Conservation (phyloP, 768 basidiomycete species). For the Boletales sp. region DNA sequence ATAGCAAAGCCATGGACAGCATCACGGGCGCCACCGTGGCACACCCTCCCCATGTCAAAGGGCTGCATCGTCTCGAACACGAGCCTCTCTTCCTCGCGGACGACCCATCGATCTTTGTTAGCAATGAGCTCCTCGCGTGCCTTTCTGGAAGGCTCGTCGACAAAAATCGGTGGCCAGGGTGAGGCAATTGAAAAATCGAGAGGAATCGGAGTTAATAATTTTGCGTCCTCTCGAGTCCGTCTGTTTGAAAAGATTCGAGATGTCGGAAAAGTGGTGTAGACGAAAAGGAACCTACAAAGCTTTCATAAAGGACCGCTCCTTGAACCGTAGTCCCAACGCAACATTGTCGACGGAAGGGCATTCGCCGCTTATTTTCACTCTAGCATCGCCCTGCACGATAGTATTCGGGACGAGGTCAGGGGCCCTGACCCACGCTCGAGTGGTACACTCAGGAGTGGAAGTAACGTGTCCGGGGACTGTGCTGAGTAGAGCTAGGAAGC, state of each 20-base stretch:
- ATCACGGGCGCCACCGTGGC: neutral
- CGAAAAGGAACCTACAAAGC: neutral
- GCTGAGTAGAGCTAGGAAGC: conserved; percentile 1
- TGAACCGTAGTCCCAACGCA: conserved; percentile 14
- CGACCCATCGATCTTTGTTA: conserved; percentile 15
- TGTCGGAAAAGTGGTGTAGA: neutral
- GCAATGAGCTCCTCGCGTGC: neutral
- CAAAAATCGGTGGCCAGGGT: neutral
- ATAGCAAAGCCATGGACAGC: conserved; percentile 11
- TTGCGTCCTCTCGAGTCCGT: conserved; percentile 1
- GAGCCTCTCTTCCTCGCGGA: conserved; percentile 16
- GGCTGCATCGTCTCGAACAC: conserved; percentile 13
- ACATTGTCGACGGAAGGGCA: conserved; percentile 7
- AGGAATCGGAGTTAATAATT: neutral
- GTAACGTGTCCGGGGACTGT: neutral
- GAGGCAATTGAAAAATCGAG: neutral
- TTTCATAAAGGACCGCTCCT: conserved; percentile 20
- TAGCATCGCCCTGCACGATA: conserved; percentile 10
- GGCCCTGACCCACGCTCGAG: conserved; percentile 19
- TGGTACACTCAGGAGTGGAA: conserved; percentile 1
- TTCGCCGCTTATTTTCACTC: conserved; percentile 14
- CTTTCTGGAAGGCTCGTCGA: neutral
- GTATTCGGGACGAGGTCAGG: conserved; percentile 14
- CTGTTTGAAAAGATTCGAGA: neutral
- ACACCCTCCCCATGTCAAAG: neutral